Percentiles rank a stretch among this genome's conserved stretches.
These are phyloP conservation scores for Pachyrhizus erosus DNA, from an alignment of 306 rosid species.

Conservation along the genomic window DNA sequence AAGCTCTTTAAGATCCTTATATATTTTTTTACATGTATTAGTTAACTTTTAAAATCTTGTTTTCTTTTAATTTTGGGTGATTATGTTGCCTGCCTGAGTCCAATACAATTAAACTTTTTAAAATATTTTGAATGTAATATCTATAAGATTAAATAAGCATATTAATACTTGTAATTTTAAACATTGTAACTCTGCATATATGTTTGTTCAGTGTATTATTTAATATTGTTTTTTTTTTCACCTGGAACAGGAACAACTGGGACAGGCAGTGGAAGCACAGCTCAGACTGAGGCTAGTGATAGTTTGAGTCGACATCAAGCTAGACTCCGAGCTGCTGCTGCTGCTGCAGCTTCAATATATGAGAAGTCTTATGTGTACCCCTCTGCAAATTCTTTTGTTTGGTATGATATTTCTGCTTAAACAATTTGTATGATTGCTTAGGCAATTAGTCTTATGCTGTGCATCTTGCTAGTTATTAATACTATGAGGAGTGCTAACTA, in stretches of 20 bases:
- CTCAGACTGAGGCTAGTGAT: conserved; percentile 67
- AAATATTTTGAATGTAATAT: conserved; percentile 33
- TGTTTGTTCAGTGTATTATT: conserved; percentile 17
- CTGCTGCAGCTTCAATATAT: conserved; percentile 88
- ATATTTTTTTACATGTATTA: not conserved
- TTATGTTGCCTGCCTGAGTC: conserved; percentile 1
- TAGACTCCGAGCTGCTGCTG: conserved; percentile 97
- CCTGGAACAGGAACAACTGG: conserved; percentile 58
- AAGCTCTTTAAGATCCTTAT: not conserved
- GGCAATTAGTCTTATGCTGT: not conserved
- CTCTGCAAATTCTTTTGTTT: conserved; percentile 62
- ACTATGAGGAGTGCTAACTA: not conserved
- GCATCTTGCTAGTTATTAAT: conserved; percentile 29
- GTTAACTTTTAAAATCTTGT: conserved; percentile 23
- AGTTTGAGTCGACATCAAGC: conserved; percentile 77
- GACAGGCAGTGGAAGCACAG: conserved; percentile 57
- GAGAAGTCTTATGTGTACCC: conserved; percentile 84
- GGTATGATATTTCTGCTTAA: conserved; percentile 60
- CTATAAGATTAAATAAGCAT: not conserved
- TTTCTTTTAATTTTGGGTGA: conserved; percentile 24
- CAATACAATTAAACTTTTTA: conserved; percentile 2
- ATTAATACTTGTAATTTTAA: conserved; percentile 28
- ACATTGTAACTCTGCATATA: conserved; percentile 25
- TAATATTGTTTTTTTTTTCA: conserved; percentile 30
- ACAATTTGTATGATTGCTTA: conserved; percentile 19